These are phyloP conservation scores for Paecilomyces dactylethromorphus DNA, from an alignment of 2,329 filamentous ascomycete species.

Conservation along the genomic window DNA sequence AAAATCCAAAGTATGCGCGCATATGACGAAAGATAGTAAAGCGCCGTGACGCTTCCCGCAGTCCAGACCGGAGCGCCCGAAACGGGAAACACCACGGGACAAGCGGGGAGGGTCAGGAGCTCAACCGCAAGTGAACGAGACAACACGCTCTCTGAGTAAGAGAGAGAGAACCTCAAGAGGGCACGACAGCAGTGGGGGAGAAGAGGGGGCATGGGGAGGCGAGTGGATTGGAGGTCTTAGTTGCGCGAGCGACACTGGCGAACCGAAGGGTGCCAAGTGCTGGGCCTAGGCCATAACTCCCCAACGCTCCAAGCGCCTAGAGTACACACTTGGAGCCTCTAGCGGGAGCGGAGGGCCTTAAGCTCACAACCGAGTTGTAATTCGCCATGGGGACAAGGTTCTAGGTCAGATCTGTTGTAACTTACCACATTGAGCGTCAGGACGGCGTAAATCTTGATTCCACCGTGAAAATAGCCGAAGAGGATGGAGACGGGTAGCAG, in stretches of 20 bases:
- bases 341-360: not conserved
- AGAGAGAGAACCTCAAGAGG: not conserved
- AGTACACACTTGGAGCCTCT: not conserved
- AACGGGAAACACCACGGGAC: not conserved
- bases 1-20: not conserved
- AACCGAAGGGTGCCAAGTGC: slow-evolving; percentile 1
- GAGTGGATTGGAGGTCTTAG: not conserved
- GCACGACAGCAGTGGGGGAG: not conserved
- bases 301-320: not conserved
- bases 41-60: not conserved
- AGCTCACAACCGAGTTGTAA: slow-evolving; percentile 1
- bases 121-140: not conserved
- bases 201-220: not conserved
- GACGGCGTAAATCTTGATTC: slow-evolving; percentile 86
- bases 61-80: not conserved
- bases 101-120: not conserved
- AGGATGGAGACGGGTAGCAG: slow-evolving; percentile 78
- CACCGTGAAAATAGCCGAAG: slow-evolving; percentile 88
- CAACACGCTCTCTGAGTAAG: not conserved
- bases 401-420: slow-evolving; percentile 15
- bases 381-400: not conserved
- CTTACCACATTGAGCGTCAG: slow-evolving; percentile 77
- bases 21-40: not conserved
- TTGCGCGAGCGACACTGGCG: not conserved
- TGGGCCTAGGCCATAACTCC: not conserved